Base-by-base conservation (phyloP, 2,329 filamentous ascomycete genomes). In the Sphaerostilbella broomeana region DNA sequence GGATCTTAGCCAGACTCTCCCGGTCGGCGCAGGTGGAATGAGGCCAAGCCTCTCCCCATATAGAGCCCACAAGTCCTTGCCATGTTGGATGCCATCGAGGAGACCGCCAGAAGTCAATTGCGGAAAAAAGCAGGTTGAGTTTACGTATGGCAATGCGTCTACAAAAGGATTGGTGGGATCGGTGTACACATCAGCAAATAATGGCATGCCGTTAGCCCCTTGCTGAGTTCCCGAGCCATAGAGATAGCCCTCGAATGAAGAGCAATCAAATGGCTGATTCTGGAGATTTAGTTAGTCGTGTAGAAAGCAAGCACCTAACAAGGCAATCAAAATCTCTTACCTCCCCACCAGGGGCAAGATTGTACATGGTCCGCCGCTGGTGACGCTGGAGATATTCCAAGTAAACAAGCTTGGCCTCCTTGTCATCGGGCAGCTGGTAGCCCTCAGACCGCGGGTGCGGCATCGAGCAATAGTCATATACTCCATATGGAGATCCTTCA, bases 391-490 rank as follows among this genome's bases (percentile, higher is more conserved):
- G 24, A 28, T 40, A 40, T 19, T 40, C 37, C 22, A 40, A 10
- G 21, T 40, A 34, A 11, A 40, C 37, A 22, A 40, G 37, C 37
- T 40, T 40, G 29, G 37, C 37, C 9, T 34, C 22, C 5, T 24
- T 17, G 16, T 40, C 37, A n/a, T 26, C 15, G 11, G 37, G 37
- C 30, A 40, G n/a, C 37, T 40, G 22, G n/a, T 40, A 40, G n/a
- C 31, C 29, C 8, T 17, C 30, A 20, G 27, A 29, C 9, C 37
- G 37, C 5, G 37, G 37, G 8, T 40, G 37, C 11, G 37, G 37
- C 37, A 40, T 40, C 4, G 37, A 40, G 30, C 37, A 40, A 16
- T 40, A 40, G 13, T 40, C 37, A 25, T 40, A 40, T 13, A 40
- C 24, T 8, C 37, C 37, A 17, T 33, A 40, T 4, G 37, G 37